A percentile compares a stretch with the other conserved stretches of the same genome.
These are phyloP conservation scores for Aspergillus sparsus DNA, from an alignment of 495 filamentous ascomycete species.

Conservation along the genomic window DNA sequence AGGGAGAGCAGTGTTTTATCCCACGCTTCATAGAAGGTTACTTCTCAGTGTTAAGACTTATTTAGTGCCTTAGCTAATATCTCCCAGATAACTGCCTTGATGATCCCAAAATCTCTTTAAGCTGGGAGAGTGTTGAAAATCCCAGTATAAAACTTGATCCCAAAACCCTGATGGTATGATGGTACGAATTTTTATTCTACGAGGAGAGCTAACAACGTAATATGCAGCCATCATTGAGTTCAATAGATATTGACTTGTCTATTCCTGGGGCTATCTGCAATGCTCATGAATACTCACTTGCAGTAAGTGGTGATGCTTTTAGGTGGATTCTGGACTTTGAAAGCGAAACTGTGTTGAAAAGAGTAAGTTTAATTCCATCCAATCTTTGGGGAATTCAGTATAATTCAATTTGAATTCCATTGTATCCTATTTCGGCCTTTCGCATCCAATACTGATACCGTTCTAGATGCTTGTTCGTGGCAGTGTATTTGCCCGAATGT, in stretches of 20 bases:
- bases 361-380: slow-evolving; percentile 44
- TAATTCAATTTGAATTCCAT: background rate
- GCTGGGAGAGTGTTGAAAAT: slow-evolving; percentile 93
- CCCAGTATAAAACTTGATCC: slow-evolving; percentile 72
- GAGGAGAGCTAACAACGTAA: slow-evolving; percentile 31
- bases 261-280: slow-evolving; percentile 80
- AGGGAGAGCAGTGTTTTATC: slow-evolving; percentile 82
- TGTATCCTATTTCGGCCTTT: background rate
- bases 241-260: slow-evolving; percentile 72
- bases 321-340: slow-evolving; percentile 94
- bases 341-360: slow-evolving; percentile 68
- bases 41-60: slow-evolving; percentile 14
- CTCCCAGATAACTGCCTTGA: slow-evolving; percentile 53
- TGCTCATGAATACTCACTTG: slow-evolving; percentile 79
- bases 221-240: slow-evolving; percentile 64
- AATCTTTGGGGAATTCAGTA: background rate
- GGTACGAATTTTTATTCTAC: background rate
- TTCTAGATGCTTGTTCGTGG: slow-evolving; percentile 80
- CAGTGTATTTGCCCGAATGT: slow-evolving; percentile 98
- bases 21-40: slow-evolving; percentile 80
- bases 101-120: slow-evolving; percentile 67
- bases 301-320: slow-evolving; percentile 91
- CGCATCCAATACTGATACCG: background rate
- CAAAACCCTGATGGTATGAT: slow-evolving; percentile 66
- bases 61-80: background rate